A percentile compares a stretch with the other conserved stretches of the same genome.
Evolutionary conservation across 805 yeast genomes (phyloP).

Genomic region (Monosporozyma yasuniensis): DNA sequence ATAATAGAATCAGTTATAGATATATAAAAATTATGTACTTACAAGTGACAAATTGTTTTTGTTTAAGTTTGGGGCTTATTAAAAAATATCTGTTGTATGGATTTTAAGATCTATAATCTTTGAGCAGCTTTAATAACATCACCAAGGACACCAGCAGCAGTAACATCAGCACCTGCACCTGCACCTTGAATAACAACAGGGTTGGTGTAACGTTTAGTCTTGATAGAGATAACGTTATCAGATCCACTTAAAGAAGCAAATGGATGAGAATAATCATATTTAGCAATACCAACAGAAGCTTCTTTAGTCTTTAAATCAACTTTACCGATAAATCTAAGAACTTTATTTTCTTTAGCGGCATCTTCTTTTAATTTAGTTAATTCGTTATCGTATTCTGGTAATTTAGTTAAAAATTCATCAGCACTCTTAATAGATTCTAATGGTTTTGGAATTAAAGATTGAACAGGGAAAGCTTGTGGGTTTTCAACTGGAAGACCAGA

Average conservation of each 20-base stretch:
- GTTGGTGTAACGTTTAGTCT: slow-evolving; percentile 83
- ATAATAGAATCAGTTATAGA: neutral
- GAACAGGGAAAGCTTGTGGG: slow-evolving; percentile 89
- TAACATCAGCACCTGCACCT: slow-evolving; percentile 76
- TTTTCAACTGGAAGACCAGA: slow-evolving; percentile 79
- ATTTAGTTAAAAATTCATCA: slow-evolving; percentile 66
- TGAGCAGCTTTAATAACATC: slow-evolving; percentile 89
- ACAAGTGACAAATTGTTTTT: neutral
- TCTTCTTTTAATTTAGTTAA: slow-evolving; percentile 67
- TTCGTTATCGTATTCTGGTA: slow-evolving; percentile 78
- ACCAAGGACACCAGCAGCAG: slow-evolving; percentile 86
- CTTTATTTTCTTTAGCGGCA: slow-evolving; percentile 78
- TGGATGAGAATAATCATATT: slow-evolving; percentile 84
- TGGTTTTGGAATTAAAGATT: slow-evolving; percentile 82
- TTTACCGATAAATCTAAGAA: slow-evolving; percentile 86
- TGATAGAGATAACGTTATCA: slow-evolving; percentile 88
- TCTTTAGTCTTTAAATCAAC: slow-evolving; percentile 65
- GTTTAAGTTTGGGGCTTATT: no score
- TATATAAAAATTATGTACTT: no score
- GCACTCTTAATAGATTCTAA: slow-evolving; percentile 67
- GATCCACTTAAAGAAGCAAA: slow-evolving; percentile 94
- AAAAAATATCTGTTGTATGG: no score
- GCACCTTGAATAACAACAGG: slow-evolving; percentile 98
- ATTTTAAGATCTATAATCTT: no score
- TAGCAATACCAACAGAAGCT: slow-evolving; percentile 80